Conservation (phyloP, 2,329 filamentous ascomycete species). For the Furcasterigmium furcatum region DNA sequence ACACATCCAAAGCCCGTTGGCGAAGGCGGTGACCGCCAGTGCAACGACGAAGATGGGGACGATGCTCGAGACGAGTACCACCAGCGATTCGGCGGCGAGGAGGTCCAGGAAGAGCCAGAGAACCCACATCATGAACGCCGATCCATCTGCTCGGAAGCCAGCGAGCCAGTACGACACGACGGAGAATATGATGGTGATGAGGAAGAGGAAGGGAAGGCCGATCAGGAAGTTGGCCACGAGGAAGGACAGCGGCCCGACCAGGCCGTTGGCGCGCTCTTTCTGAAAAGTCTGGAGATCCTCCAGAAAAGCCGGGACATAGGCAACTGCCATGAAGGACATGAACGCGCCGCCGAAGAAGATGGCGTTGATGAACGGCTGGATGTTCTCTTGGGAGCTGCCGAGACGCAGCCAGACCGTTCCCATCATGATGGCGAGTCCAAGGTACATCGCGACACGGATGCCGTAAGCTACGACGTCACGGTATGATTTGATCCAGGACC, state of each 20-base stretch:
- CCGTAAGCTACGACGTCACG: constrained; percentile 82
- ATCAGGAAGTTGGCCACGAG: constrained; percentile 78
- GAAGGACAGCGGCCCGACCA: constrained; percentile 73
- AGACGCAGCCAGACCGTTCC: constrained; percentile 83
- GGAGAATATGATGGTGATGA: constrained; percentile 74
- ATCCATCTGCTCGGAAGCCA: constrained; percentile 64
- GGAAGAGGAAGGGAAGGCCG: constrained; percentile 76
- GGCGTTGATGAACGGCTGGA: constrained; percentile 79
- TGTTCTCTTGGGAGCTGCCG: constrained; percentile 63
- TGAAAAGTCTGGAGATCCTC: constrained; percentile 72
- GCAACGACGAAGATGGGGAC: constrained; percentile 79
- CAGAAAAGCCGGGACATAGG: constrained; percentile 80
- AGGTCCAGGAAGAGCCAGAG: constrained; percentile 86
- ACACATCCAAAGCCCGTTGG: constrained; percentile 88
- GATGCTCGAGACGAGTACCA: constrained; percentile 70
- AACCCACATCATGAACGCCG: constrained; percentile 73
- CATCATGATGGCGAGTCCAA: constrained; percentile 76
- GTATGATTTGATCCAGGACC: constrained; percentile 79
- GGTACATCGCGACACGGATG: constrained; percentile 79
- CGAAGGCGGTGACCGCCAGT: constrained; percentile 77
- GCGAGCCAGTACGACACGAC: constrained; percentile 76
- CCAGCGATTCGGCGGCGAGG: constrained; percentile 76
- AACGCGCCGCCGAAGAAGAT: constrained; percentile 75
- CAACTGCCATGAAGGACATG: constrained; percentile 80
- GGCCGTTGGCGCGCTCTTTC: constrained; percentile 78